A percentile compares a stretch with the other conserved stretches of the same genome.
phyloP scores from a whole-genome alignment of 805 yeast species.

The Lipomyces sp. region DNA sequence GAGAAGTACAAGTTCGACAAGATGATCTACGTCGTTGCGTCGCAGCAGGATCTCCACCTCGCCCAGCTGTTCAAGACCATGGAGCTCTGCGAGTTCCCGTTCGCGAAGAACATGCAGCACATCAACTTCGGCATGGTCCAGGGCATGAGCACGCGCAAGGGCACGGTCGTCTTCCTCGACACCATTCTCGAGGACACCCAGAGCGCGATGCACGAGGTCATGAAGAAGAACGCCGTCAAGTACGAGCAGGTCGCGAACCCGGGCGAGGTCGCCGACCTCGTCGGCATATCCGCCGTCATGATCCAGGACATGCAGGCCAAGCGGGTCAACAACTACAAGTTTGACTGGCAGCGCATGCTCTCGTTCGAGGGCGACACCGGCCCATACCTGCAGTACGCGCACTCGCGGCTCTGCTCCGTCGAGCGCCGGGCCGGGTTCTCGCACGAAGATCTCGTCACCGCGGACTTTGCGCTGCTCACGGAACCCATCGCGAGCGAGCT shows the following conservation, averaged over 20 bases:
- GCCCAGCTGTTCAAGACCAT: constrained; percentile 93
- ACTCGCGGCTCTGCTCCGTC: constrained; percentile 91
- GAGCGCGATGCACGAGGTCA: constrained; percentile 92
- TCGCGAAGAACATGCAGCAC: constrained; percentile 80
- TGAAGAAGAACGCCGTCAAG: constrained; percentile 86
- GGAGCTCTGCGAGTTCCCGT: constrained; percentile 82
- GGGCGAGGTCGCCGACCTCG: constrained; percentile 88
- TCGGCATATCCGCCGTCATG: constrained; percentile 97
- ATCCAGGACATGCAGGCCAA: constrained; percentile 98
- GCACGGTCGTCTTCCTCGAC: constrained; percentile 97
- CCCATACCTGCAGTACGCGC: constrained; percentile 97
- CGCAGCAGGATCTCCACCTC: constrained; percentile 91
- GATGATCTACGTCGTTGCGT: constrained; percentile 93
- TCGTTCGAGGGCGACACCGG: constrained; percentile 99
- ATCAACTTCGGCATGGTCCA: constrained; percentile 96
- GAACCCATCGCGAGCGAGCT: constrained; percentile 71
- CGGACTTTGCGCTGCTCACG: constrained; percentile 58
- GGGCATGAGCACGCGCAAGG: constrained; percentile 98
- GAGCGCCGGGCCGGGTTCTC: constrained; percentile 65
- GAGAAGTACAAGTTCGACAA: constrained; percentile 82
- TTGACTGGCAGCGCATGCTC: constrained; percentile 97
- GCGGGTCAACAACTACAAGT: constrained; percentile 92
- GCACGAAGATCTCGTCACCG: constrained; percentile 38
- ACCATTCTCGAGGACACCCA: constrained; percentile 89
- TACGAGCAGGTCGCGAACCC: constrained; percentile 92